A percentile compares a stretch with the other conserved stretches of the same genome.
Conservation (phyloP, 306 rosid species). For the Rosa rugosa region DNA sequence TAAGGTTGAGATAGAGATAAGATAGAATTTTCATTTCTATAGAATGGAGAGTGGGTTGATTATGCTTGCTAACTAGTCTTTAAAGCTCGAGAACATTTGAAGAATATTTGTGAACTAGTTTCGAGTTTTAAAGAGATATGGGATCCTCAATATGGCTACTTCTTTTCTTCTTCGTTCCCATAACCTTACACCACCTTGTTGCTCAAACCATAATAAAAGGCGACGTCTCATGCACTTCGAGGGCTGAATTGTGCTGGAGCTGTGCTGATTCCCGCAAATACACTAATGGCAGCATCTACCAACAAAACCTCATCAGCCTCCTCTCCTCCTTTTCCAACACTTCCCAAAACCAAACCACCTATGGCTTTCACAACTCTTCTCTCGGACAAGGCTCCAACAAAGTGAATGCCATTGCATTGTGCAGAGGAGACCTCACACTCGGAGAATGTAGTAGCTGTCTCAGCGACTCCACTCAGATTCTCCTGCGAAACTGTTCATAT, state of each 20-base stretch:
- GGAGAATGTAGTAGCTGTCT: not conserved
- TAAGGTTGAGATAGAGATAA: too few relatives aligned
- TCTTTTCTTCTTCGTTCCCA: not conserved
- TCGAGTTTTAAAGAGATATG: not conserved
- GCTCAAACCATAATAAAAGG: not conserved
- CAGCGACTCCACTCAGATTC: not conserved
- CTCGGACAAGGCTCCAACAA: not conserved
- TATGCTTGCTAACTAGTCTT: not conserved
- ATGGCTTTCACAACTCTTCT: conserved; percentile 11
- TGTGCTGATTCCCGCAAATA: not conserved
- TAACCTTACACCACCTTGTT: not conserved
- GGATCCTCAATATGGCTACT: not conserved
- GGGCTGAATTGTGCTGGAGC: not conserved
- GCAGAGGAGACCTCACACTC: conserved; percentile 14
- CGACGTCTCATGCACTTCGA: not conserved
- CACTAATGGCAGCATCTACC: not conserved
- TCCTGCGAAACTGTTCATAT: not conserved
- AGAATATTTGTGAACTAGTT: not conserved
- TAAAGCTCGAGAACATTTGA: not conserved
- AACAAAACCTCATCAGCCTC: not conserved
- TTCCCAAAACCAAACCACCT: not conserved
- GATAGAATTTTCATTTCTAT: not conserved
- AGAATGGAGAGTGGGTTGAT: not conserved
- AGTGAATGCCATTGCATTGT: not conserved
- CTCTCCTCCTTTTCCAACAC: not conserved